These are phyloP conservation scores for Podospora anserina DNA, from an alignment of 495 filamentous ascomycete genomes.

Conservation along the genomic window DNA sequence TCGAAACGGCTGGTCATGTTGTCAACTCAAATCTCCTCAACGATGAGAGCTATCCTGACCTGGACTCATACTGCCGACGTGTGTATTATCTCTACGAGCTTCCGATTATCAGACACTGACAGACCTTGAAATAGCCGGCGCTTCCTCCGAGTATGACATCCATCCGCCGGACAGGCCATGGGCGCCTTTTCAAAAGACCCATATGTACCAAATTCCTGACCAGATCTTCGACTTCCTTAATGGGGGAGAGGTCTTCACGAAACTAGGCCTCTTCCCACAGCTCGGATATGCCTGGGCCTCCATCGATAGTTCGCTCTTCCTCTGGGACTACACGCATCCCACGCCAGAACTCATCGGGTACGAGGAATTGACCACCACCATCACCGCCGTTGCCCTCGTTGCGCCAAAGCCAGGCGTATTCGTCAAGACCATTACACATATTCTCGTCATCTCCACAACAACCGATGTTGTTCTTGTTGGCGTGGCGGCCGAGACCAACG, in stretches of 20 bases:
- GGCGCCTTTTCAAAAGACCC: constrained; percentile 82
- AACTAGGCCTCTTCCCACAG: constrained; percentile 89
- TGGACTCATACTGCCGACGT: constrained; percentile 90
- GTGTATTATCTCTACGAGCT: constrained; percentile 16
- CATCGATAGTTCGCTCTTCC: constrained; percentile 91
- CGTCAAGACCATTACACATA: constrained; percentile 72
- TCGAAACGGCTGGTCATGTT: constrained; percentile 77
- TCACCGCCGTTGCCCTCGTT: constrained; percentile 79
- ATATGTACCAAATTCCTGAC: constrained; percentile 82
- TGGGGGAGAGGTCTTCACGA: constrained; percentile 71
- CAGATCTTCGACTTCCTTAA: constrained; percentile 88
- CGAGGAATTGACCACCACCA: constrained; percentile 81
- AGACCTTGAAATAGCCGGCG: constrained; percentile 48
- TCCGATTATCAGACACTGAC: background rate
- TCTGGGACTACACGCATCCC: constrained; percentile 94
- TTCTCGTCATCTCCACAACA: constrained; percentile 84
- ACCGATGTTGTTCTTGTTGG: constrained; percentile 80
- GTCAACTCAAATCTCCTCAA: constrained; percentile 72
- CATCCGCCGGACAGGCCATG: constrained; percentile 60
- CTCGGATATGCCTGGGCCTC: constrained; percentile 92
- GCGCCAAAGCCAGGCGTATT: constrained; percentile 81
- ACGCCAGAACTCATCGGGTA: constrained; percentile 87
- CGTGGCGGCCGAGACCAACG: constrained; percentile 57
- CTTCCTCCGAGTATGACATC: constrained; percentile 90
- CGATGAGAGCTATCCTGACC: constrained; percentile 80